Percentiles rank a stretch among this genome's conserved stretches.
These are phyloP conservation scores for Plectranthus barbatus DNA, from an alignment of 257 asterid species.

Conservation along the genomic window DNA sequence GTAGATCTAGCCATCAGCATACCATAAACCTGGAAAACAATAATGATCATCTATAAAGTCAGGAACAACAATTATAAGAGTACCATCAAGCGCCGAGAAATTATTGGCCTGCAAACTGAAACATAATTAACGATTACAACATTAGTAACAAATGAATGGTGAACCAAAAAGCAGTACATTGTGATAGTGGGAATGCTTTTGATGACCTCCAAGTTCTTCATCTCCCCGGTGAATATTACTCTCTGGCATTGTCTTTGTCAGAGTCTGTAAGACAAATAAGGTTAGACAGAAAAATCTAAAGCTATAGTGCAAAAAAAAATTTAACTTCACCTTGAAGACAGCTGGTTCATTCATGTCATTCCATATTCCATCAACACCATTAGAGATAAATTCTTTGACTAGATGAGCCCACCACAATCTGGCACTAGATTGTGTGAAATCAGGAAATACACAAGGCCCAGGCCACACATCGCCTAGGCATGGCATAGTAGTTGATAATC, in stretches of 20 bases:
- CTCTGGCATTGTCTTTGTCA: constrained; percentile 97
- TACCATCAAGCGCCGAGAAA: not conserved
- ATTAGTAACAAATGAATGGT: not conserved
- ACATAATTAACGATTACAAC: not conserved
- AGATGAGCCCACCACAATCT: constrained; percentile 95
- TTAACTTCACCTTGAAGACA: constrained; percentile 71
- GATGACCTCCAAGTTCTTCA: constrained; percentile 76
- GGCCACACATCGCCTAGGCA: constrained; percentile 95
- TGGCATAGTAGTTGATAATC: constrained; percentile 12
- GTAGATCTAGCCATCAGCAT: constrained; percentile 98
- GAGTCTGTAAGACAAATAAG: constrained; percentile 45
- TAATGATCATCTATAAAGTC: not conserved
- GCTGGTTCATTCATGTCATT: constrained; percentile 99
- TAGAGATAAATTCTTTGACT: constrained; percentile 60
- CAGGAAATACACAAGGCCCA: constrained; percentile 95
- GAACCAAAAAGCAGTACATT: constrained; percentile 41
- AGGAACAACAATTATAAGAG: not conserved
- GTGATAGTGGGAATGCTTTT: constrained; percentile 82
- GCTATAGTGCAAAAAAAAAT: not conserved
- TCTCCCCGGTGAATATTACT: constrained; percentile 87
- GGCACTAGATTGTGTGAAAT: constrained; percentile 66
- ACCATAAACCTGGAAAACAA: constrained; percentile 66
- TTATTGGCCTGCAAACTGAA: not conserved
- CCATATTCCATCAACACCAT: constrained; percentile 99
- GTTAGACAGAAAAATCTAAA: constrained; percentile 14